Percentiles rank a stretch among this genome's conserved stretches.
Conservation (phyloP, 116 monocot genomes). For the Zostera marina region DNA sequence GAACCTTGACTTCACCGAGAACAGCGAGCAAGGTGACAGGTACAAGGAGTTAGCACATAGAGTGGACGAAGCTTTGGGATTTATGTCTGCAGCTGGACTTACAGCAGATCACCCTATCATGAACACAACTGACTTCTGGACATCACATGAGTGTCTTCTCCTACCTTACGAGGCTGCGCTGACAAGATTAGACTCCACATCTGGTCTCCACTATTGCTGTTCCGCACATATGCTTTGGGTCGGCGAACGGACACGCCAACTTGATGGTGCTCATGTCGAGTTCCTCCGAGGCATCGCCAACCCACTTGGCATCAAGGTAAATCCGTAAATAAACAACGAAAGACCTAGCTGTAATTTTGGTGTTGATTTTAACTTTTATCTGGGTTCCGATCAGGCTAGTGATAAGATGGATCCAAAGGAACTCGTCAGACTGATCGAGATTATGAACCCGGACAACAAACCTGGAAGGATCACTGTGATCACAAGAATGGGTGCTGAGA, state of each 20-base stretch:
- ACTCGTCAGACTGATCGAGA: slow-evolving; percentile 69
- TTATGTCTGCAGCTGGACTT: slow-evolving; percentile 75
- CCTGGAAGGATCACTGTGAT: slow-evolving; percentile 75
- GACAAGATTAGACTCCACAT: slow-evolving; percentile 65
- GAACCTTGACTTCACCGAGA: slow-evolving; percentile 85
- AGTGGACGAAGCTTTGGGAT: slow-evolving; percentile 82
- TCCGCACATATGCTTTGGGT: slow-evolving; percentile 85
- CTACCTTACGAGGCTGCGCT: slow-evolving; percentile 79
- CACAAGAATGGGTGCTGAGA: slow-evolving; percentile 70
- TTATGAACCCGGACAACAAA: slow-evolving; percentile 61
- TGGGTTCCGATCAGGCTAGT: slow-evolving; percentile 30
- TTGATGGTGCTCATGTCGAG: slow-evolving; percentile 75
- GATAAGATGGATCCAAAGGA: slow-evolving; percentile 79
- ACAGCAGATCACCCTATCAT: slow-evolving; percentile 77
- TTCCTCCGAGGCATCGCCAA: slow-evolving; percentile 82
- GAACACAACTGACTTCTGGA: slow-evolving; percentile 87
- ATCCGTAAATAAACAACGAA: no score
- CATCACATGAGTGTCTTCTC: slow-evolving; percentile 83
- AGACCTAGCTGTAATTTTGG: neutral
- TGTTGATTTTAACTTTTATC: neutral
- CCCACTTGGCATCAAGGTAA: slow-evolving; percentile 77
- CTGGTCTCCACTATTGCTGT: slow-evolving; percentile 57
- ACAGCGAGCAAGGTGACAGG: slow-evolving; percentile 87
- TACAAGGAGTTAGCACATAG: slow-evolving; percentile 65
- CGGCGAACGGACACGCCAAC: slow-evolving; percentile 75